These are phyloP conservation scores for Ophiosphaerella korrae DNA, from an alignment of 2,329 filamentous ascomycete species.

Conservation along the genomic window DNA sequence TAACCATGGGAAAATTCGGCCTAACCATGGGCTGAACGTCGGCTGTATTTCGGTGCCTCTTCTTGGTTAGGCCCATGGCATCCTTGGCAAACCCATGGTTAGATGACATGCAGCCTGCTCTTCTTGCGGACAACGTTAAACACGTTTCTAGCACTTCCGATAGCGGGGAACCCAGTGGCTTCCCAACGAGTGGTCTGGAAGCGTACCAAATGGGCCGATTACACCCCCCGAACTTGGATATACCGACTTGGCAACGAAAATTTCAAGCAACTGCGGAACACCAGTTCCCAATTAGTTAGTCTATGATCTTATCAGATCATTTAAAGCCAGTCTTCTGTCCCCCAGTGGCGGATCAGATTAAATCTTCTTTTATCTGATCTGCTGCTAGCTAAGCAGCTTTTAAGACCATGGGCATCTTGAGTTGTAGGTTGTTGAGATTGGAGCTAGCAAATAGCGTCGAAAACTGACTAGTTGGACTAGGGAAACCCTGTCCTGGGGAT, in stretches of 20 bases:
- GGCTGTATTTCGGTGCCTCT: too few relatives aligned
- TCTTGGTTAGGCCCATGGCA: too few relatives aligned
- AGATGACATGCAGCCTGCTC: too few relatives aligned
- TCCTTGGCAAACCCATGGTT: too few relatives aligned
- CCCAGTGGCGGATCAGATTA: neutral
- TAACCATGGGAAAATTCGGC: too few relatives aligned
- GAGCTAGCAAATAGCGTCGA: neutral
- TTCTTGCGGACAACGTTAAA: too few relatives aligned
- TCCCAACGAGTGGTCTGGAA: neutral
- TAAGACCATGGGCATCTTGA: neutral
- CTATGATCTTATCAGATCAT: slow-evolving; percentile 1
- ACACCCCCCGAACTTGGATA: neutral
- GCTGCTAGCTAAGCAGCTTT: neutral
- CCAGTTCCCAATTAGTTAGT: neutral
- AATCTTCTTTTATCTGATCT: slow-evolving; percentile 1
- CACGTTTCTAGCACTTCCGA: too few relatives aligned
- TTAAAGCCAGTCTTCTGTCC: neutral
- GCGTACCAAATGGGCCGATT: neutral
- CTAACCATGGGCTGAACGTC: too few relatives aligned
- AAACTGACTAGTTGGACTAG: neutral
- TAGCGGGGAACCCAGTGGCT: too few relatives aligned
- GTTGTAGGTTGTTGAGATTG: neutral
- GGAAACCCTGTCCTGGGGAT: neutral
- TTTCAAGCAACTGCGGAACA: neutral
- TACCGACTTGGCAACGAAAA: neutral